These are phyloP conservation scores for Guadua angustifolia DNA, from an alignment of 176 grass and related monocot species.

Conservation along the genomic window DNA sequence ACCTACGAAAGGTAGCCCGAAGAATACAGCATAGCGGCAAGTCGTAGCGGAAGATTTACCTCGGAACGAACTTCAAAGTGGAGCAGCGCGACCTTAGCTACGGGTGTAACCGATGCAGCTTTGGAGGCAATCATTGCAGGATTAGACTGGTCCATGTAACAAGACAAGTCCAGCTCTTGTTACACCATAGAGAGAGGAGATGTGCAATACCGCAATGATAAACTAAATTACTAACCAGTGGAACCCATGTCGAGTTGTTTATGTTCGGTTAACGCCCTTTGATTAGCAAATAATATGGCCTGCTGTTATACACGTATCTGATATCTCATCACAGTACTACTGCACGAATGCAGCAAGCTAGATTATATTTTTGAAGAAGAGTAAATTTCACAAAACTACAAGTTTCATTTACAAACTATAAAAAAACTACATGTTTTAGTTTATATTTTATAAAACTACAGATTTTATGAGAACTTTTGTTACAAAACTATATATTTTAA, in stretches of 20 bases:
- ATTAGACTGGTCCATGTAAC: slow-evolving; percentile 39
- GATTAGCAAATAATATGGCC: slow-evolving; percentile 34
- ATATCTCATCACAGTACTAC: too few species aligned
- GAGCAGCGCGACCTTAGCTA: slow-evolving; percentile 34
- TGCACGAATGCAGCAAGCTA: too few species aligned
- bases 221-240: slow-evolving; percentile 41
- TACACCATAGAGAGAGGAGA: slow-evolving; percentile 21
- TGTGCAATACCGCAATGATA: slow-evolving; percentile 20
- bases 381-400: too few species aligned
- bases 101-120: slow-evolving; percentile 13
- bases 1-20: slow-evolving; percentile 32
- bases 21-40: slow-evolving; percentile 40
- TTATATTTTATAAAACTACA: too few species aligned
- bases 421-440: too few species aligned
- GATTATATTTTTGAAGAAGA: too few species aligned
- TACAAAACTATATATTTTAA: too few species aligned
- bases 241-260: slow-evolving; percentile 44
- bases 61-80: slow-evolving; percentile 36
- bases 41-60: slow-evolving; percentile 39
- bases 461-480: too few species aligned
- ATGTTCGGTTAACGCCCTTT: slow-evolving; percentile 30
- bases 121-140: slow-evolving; percentile 40
- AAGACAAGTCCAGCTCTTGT: not conserved
- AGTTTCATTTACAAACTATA: too few species aligned
- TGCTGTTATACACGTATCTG: slow-evolving; percentile 19